Conservation (phyloP, 2,329 filamentous ascomycete species). For the Microcyclospora pomicola region DNA sequence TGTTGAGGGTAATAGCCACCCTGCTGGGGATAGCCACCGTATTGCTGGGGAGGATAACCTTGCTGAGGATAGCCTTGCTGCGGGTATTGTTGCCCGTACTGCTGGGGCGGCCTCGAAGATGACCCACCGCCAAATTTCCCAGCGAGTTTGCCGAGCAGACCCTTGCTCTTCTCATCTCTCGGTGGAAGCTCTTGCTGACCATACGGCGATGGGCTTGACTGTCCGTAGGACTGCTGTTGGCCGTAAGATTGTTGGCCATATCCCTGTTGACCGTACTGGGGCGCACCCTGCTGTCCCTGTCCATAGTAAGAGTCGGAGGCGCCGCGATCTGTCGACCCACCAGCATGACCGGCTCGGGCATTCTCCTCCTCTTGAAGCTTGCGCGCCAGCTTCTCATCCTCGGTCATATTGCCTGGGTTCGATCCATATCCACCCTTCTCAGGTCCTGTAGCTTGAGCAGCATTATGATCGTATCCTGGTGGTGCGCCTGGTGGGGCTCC, state of each 20-base stretch:
- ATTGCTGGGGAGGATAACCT: constrained; percentile 12
- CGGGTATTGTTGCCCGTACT: constrained; percentile 17
- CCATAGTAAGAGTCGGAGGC: constrained; percentile 37
- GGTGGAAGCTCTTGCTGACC: constrained; percentile 5
- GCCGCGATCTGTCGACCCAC: constrained; percentile 20
- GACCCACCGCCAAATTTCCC: constrained; percentile 28
- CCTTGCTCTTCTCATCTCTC: constrained; percentile 21
- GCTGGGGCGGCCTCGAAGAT: constrained; percentile 8
- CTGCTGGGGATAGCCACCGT: constrained; percentile 16
- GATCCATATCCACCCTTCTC: constrained; percentile 37
- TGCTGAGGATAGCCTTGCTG: constrained; percentile 25
- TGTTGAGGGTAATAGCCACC: constrained; percentile 22
- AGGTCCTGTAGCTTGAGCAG: constrained; percentile 27
- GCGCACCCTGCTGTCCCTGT: constrained; percentile 4
- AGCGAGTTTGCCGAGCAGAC: constrained; percentile 40
- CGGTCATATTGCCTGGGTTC: constrained; percentile 43
- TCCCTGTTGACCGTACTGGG: constrained; percentile 12
- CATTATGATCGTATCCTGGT: constrained; percentile 47
- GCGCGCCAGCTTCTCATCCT: constrained; percentile 62
- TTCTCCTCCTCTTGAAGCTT: constrained; percentile 76
- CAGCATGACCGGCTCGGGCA: constrained; percentile 29
- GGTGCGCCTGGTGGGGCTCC: constrained; percentile 46
- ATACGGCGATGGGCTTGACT: constrained; percentile 5
- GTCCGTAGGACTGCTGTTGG: constrained; percentile 15
- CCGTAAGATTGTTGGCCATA: constrained; percentile 18